Conservation (phyloP, 1,284 basidiomycete species). For the Volvariella surrecta region DNA sequence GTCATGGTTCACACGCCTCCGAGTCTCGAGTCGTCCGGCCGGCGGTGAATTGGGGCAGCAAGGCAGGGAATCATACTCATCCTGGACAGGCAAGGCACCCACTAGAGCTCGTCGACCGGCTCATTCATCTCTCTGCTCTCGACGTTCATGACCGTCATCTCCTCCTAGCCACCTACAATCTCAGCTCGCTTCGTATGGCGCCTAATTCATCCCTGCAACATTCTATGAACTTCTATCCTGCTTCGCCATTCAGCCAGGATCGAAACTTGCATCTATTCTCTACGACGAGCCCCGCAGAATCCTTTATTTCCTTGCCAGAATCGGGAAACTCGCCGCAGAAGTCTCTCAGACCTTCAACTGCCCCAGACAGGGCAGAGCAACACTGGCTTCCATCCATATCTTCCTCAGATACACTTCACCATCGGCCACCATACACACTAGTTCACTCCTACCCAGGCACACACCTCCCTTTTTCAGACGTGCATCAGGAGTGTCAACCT, state of each 20-base stretch:
- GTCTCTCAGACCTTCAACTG: constrained; percentile 39
- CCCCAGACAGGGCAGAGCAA: constrained; percentile 30
- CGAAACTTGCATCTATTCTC: too few species aligned
- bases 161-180: constrained; percentile 7
- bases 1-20: constrained; percentile 18
- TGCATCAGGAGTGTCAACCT: too few species aligned
- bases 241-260: too few species aligned
- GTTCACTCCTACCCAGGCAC: too few species aligned
- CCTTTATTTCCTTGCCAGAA: constrained; percentile 4
- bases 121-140: too few species aligned
- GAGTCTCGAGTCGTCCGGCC: constrained; percentile 9
- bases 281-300: constrained; percentile 4
- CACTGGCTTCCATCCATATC: constrained; percentile 19
- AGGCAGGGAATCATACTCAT: too few species aligned
- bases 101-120: too few species aligned
- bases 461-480: too few species aligned
- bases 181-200: neutral
- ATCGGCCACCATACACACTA: too few species aligned
- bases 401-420: constrained; percentile 2
- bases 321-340: constrained; percentile 19
- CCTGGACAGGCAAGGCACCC: too few species aligned
- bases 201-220: constrained; percentile 3
- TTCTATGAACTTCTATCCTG: neutral
- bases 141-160: constrained; percentile 1
- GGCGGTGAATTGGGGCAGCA: constrained; percentile 6